A percentile compares a stretch with the other conserved stretches of the same genome.
phyloP scores from a whole-genome alignment of 164 flowering plant genomes.

The Amborella trichopoda region DNA sequence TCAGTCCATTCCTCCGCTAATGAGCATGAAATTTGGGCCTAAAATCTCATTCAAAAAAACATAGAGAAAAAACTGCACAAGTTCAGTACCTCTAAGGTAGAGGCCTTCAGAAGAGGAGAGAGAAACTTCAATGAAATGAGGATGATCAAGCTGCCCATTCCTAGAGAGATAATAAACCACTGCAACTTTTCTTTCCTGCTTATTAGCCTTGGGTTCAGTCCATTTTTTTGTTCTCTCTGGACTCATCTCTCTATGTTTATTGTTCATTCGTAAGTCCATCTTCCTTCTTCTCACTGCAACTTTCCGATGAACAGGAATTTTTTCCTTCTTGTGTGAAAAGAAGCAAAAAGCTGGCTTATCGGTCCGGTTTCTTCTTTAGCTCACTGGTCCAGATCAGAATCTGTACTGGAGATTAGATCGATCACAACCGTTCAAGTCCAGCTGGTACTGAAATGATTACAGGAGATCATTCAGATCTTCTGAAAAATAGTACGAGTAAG shows the following conservation, averaged over 20 bases:
- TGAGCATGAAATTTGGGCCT: too few relatives aligned
- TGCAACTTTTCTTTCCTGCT: constrained; percentile 29
- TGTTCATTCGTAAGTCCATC: constrained; percentile 13
- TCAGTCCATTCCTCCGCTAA: constrained; percentile 2
- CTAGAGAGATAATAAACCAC: constrained; percentile 82
- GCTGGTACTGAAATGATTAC: too few relatives aligned
- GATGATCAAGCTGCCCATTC: constrained; percentile 88
- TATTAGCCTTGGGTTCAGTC: constrained; percentile 20
- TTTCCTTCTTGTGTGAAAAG: too few relatives aligned
- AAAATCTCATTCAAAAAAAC: too few relatives aligned
- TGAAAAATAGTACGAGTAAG: too few relatives aligned
- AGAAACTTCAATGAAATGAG: constrained; percentile 92
- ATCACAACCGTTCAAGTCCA: too few relatives aligned
- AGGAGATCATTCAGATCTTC: too few relatives aligned
- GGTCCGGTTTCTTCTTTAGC: too few relatives aligned
- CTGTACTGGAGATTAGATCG: too few relatives aligned
- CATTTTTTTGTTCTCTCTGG: constrained; percentile 30
- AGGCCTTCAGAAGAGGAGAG: constrained; percentile 71
- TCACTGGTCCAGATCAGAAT: too few relatives aligned
- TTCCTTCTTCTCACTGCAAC: constrained; percentile 16
- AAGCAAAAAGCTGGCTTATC: too few relatives aligned
- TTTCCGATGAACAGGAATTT: too few relatives aligned
- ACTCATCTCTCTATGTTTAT: constrained; percentile 16
- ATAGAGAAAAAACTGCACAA: neutral
- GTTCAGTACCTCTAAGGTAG: constrained; percentile 48